Evolutionary conservation across 371 early-diverging fungal species (phyloP).

Genomic region (Dinochytrium kinnereticum): DNA sequence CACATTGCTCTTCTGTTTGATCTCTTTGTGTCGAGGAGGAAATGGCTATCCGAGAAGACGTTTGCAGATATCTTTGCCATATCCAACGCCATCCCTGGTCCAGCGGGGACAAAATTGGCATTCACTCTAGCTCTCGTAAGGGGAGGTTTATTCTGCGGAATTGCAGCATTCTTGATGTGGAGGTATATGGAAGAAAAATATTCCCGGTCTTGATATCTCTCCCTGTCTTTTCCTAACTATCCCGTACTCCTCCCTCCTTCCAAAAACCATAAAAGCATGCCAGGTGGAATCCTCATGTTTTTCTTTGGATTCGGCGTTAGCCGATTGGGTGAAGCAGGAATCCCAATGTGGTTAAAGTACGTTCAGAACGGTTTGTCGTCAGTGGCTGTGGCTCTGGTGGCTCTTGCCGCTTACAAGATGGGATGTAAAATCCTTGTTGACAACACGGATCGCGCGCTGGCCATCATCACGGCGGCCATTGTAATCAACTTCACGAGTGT

Average conservation of each 20-base stretch:
- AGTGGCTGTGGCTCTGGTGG: slow-evolving; percentile 63
- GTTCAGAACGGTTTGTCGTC: slow-evolving; percentile 58
- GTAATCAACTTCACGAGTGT: slow-evolving; percentile 47
- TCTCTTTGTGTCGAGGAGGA: slow-evolving; percentile 52
- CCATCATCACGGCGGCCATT: slow-evolving; percentile 45
- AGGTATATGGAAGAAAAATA: too few relatives aligned
- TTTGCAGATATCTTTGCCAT: slow-evolving; percentile 68
- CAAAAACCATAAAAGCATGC: slow-evolving; percentile 43
- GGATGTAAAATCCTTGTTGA: slow-evolving; percentile 52
- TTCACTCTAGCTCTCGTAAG: slow-evolving; percentile 60
- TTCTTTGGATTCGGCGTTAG: slow-evolving; percentile 53
- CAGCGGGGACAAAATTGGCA: slow-evolving; percentile 62
- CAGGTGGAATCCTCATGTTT: slow-evolving; percentile 59
- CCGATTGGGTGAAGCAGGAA: slow-evolving; percentile 32
- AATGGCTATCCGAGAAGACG: slow-evolving; percentile 52
- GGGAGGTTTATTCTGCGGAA: slow-evolving; percentile 54
- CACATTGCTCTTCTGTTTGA: slow-evolving; percentile 63
- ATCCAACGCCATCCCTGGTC: slow-evolving; percentile 66
- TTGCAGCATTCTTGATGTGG: slow-evolving; percentile 61
- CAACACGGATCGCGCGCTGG: slow-evolving; percentile 43
- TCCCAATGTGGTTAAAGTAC: slow-evolving; percentile 55
- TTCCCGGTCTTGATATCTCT: too few relatives aligned
- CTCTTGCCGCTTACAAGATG: slow-evolving; percentile 60
- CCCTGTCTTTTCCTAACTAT: neutral
- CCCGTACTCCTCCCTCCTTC: too few relatives aligned